Evolutionary conservation across 1,139 yeast genomes (phyloP).

Genomic region (Debaryomyces psychrophilus): DNA sequence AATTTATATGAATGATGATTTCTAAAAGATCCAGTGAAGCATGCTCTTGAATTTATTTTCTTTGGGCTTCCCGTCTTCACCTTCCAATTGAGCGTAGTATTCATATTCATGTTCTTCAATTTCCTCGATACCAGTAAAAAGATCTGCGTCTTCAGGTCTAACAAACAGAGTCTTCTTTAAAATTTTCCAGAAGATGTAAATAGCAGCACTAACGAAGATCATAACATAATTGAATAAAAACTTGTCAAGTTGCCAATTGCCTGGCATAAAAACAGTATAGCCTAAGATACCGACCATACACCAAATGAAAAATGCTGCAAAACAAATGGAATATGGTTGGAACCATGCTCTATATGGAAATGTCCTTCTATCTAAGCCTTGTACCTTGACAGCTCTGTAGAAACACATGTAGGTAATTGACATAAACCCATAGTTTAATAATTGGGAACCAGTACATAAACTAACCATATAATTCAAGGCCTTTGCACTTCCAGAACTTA

Average conservation of each 20-base stretch:
- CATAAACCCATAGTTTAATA: slow-evolving; percentile 71
- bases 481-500: slow-evolving; percentile 45
- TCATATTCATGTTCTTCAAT: slow-evolving; percentile 49
- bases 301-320: slow-evolving; percentile 35
- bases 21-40: slow-evolving; percentile 15
- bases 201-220: slow-evolving; percentile 38
- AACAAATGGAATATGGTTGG: slow-evolving; percentile 36
- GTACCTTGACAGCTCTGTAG: slow-evolving; percentile 59
- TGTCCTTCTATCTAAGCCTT: slow-evolving; percentile 31
- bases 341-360: slow-evolving; percentile 37
- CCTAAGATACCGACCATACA: slow-evolving; percentile 45
- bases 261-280: slow-evolving; percentile 41
- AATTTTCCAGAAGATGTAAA: slow-evolving; percentile 39
- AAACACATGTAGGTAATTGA: slow-evolving; percentile 61
- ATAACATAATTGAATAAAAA: slow-evolving; percentile 49
- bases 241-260: slow-evolving; percentile 30
- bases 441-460: slow-evolving; percentile 77
- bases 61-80: slow-evolving; percentile 9
- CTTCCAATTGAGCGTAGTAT: slow-evolving; percentile 34
- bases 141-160: slow-evolving; percentile 35
- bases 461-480: slow-evolving; percentile 78
- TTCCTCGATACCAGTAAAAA: slow-evolving; percentile 40
- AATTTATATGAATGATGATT: not conserved
- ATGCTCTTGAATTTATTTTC: slow-evolving; percentile 11
- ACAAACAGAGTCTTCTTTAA: slow-evolving; percentile 34